These are phyloP conservation scores for Talaromyces sp. DNA, from an alignment of 2,329 filamentous ascomycete genomes.

Conservation along the genomic window DNA sequence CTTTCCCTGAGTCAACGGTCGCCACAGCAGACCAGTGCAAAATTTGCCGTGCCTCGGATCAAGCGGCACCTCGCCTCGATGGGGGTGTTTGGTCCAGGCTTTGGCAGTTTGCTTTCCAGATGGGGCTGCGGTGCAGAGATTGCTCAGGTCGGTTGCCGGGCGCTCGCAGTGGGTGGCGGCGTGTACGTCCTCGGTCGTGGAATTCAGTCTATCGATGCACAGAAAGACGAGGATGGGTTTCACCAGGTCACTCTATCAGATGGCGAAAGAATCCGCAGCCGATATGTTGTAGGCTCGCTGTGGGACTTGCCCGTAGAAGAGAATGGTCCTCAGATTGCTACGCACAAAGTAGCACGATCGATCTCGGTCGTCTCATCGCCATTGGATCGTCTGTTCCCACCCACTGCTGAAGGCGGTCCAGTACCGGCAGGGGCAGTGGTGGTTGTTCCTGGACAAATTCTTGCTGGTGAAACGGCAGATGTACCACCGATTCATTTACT, in stretches of 20 bases:
- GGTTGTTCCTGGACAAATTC: conserved; percentile 30
- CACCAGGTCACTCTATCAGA: conserved; percentile 29
- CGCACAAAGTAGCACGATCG: conserved; percentile 50
- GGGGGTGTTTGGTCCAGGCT: conserved; percentile 80
- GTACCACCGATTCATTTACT: conserved; percentile 54
- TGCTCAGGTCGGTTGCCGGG: conserved; percentile 84
- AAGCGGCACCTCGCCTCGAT: conserved; percentile 78
- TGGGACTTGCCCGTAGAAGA: conserved; percentile 30
- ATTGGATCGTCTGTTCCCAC: conserved; percentile 62
- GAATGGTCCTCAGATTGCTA: conserved; percentile 11
- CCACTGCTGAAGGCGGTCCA: conserved; percentile 67
- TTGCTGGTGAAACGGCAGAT: conserved; percentile 19
- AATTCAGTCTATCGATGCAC: conserved; percentile 38
- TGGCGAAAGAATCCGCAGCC: conserved; percentile 32
- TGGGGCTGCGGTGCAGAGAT: conserved; percentile 89
- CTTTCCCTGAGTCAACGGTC: conserved; percentile 67
- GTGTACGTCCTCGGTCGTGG: conserved; percentile 80
- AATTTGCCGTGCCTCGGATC: conserved; percentile 67
- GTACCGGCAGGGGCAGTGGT: conserved; percentile 61
- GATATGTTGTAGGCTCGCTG: conserved; percentile 29
- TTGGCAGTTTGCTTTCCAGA: conserved; percentile 84
- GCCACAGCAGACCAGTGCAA: conserved; percentile 52
- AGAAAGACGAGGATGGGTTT: conserved; percentile 14
- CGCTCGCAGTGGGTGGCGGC: conserved; percentile 82
- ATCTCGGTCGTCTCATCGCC: conserved; percentile 65